Evolutionary conservation across 257 asterid genomes (phyloP).

Genomic region (Misopates orontium): DNA sequence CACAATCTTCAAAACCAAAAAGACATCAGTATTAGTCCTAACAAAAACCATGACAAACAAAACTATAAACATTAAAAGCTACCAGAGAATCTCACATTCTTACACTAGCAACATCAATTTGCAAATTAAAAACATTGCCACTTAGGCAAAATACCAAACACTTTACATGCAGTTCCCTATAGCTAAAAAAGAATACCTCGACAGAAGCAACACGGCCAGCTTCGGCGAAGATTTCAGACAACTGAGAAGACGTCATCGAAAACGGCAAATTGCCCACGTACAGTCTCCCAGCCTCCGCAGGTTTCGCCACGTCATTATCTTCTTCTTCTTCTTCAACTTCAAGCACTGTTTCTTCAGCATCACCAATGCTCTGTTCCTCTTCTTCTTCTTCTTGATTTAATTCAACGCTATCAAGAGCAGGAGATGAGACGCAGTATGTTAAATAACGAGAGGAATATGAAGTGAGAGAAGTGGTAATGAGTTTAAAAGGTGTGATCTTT

Average conservation of each 20-base stretch:
- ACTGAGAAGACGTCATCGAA: conserved; percentile 66
- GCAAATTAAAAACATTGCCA: neutral
- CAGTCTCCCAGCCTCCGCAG: conserved; percentile 60
- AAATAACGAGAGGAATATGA: conserved; percentile 28
- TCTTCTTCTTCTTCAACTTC: conserved; percentile 37
- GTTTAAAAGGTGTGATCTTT: conserved; percentile 22
- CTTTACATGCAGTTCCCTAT: neutral
- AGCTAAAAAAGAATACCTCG: conserved; percentile 61
- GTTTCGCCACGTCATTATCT: too few species aligned
- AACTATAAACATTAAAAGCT: neutral
- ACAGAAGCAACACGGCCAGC: conserved; percentile 78
- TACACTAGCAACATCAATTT: too few species aligned
- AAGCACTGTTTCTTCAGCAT: conserved; percentile 28
- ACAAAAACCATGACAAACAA: conserved; percentile 1
- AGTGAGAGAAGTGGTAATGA: conserved; percentile 27
- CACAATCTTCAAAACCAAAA: conserved; percentile 49
- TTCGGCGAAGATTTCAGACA: conserved; percentile 76
- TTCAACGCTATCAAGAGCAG: conserved; percentile 40
- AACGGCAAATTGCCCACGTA: conserved; percentile 93
- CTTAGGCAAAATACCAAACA: conserved; percentile 4
- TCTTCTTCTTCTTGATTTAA: conserved; percentile 35
- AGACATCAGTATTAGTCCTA: conserved; percentile 7
- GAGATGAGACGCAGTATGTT: conserved; percentile 28
- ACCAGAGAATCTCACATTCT: too few species aligned
- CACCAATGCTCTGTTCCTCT: conserved; percentile 30